phyloP scores from a whole-genome alignment of 2,329 filamentous ascomycete species.

The Drechslerella coelobrocha region DNA sequence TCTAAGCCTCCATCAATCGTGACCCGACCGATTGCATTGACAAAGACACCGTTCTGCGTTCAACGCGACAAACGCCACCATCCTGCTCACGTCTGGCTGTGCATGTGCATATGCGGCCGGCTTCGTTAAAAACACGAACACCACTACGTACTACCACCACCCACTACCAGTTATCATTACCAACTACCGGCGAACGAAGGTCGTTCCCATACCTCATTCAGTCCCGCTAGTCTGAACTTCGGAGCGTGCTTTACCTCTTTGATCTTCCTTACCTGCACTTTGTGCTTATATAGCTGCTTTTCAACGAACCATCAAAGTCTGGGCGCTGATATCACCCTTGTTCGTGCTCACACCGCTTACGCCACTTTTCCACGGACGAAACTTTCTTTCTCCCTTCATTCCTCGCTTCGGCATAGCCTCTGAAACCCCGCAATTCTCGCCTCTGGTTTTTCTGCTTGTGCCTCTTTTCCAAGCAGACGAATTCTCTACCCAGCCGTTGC shows the following conservation, averaged over 20 bases:
- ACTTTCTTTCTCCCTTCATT: constrained; percentile 42
- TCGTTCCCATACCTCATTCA: too few relatives aligned
- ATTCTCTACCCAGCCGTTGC: constrained; percentile 33
- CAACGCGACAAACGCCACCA: neutral
- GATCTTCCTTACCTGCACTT: neutral
- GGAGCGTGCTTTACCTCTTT: neutral
- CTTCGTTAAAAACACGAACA: neutral
- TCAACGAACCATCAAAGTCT: constrained; percentile 25
- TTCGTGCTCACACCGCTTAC: constrained; percentile 30
- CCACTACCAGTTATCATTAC: neutral
- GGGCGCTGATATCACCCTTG: constrained; percentile 42
- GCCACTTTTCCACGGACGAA: constrained; percentile 50
- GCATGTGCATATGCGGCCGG: neutral
- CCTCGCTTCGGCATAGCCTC: constrained; percentile 51
- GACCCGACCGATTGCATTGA: constrained; percentile 6
- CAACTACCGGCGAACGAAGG: neutral
- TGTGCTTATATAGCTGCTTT: constrained; percentile 20
- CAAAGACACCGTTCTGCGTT: constrained; percentile 3
- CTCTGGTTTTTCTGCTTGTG: constrained; percentile 46
- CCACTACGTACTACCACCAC: neutral
- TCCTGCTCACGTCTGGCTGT: neutral
- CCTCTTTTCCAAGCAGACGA: constrained; percentile 42
- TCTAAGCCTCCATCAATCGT: constrained; percentile 3
- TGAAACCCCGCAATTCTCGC: constrained; percentile 51
- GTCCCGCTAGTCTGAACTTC: neutral